Evolutionary conservation across 1,284 basidiomycete genomes (phyloP), one percentile per base, ranked within the genome.

Genomic region (Amylostereum areolatum): DNA sequence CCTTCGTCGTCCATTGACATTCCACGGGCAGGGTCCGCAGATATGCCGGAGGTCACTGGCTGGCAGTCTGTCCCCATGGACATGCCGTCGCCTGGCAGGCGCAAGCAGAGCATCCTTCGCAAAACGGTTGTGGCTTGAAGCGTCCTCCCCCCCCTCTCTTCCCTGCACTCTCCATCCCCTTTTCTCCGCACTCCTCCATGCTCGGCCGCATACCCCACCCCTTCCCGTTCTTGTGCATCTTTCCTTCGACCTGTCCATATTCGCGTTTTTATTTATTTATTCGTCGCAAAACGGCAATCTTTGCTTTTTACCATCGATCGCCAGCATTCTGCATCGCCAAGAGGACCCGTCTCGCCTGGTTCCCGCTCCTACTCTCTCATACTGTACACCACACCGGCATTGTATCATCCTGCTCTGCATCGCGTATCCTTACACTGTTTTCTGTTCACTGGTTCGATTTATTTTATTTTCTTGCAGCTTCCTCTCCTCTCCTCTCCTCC

Each of bases 61-160:
- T 72, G 70, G 70, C 70, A 72, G 55, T 57, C 60, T 28, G 61
- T 70, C 8, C 63, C 68, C 34, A 52, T 66, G 45, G 68, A 67
- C 49, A 53, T 66, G 30, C 59, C 55, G 7, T 43, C 55, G 27
- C 52, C 37, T 25, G 44, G 43, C 45, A 39, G 51, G 42, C 33
- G 44, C 43, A 55, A 55, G 39, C 49, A 51, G 8, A 57, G 52
- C 27, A 48, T 55, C n/a, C 43, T 57, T 27, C 56, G 56, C 28
- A 60, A 59, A 50, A 50, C 56, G 7, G 55, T 61, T 40, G 56
- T 50, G n/a, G 55, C 59, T 40, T 64, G 47, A 58, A 50, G 27
- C 30, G 33, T 36, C 25, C 1, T 34, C 24, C 28, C 25, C 42
- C 31, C 2, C 35, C 12, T 40, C 35, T 33, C 27, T 31, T 45